These are phyloP conservation scores for Neurospora terricola DNA, from an alignment of 495 filamentous ascomycete species.

Conservation along the genomic window DNA sequence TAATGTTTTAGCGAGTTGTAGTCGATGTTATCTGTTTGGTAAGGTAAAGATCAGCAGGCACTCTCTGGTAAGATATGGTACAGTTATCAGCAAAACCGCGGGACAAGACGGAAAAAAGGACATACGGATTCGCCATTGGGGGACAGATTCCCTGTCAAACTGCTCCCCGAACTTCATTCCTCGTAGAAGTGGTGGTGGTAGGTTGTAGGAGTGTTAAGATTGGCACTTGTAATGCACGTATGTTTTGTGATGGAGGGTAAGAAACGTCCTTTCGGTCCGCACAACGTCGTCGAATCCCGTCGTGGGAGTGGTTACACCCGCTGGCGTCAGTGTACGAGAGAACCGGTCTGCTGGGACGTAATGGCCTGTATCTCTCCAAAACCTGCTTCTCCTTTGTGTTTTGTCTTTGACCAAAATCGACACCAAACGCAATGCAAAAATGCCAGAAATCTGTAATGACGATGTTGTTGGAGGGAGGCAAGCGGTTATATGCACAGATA, in stretches of 20 bases:
- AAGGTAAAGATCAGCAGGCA: neutral
- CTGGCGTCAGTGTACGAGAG: neutral
- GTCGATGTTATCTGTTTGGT: slow-evolving; percentile 52
- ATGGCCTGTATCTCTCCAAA: neutral
- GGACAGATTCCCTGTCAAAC: slow-evolving; percentile 71
- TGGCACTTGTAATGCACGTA: neutral
- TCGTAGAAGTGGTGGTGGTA: neutral
- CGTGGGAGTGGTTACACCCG: neutral
- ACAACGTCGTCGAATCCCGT: neutral
- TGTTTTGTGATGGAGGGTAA: neutral
- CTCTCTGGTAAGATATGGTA: neutral
- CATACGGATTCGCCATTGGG: slow-evolving; percentile 79
- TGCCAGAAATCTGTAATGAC: neutral
- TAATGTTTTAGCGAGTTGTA: slow-evolving; percentile 66
- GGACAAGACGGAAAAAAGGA: slow-evolving; percentile 14
- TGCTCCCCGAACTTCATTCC: slow-evolving; percentile 63
- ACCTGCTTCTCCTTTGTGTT: neutral
- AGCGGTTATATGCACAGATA: neutral
- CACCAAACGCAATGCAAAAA: neutral
- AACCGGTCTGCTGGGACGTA: neutral
- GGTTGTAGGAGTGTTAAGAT: neutral
- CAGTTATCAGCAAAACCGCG: neutral
- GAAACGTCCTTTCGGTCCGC: neutral
- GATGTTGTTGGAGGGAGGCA: neutral
- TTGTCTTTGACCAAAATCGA: neutral